Percentiles rank a stretch among this genome's conserved stretches.
These are phyloP conservation scores for Amanita fuliginea DNA, from an alignment of 768 basidiomycete genomes.

Conservation along the genomic window DNA sequence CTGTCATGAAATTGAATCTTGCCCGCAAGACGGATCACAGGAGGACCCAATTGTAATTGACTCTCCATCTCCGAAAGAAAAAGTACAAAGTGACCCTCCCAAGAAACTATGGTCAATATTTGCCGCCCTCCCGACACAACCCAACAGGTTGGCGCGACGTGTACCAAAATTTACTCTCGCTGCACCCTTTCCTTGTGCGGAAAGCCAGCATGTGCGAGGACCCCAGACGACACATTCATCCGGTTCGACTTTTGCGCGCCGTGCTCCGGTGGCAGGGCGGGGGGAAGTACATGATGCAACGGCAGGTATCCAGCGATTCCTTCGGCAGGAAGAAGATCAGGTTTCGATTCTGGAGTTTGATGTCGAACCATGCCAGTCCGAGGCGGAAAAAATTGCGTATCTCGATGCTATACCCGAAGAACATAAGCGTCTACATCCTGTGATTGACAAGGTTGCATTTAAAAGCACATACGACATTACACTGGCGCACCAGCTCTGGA, in stretches of 20 bases:
- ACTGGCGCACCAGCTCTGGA: conserved; percentile 45
- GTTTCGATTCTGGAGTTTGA: background rate
- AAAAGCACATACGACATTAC: conserved; percentile 10
- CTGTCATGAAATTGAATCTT: background rate
- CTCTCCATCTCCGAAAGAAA: conserved; percentile 25
- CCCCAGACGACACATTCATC: conserved; percentile 30
- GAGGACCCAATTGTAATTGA: conserved; percentile 35
- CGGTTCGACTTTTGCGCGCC: background rate
- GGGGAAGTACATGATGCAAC: background rate
- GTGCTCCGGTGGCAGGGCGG: background rate
- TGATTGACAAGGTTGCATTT: conserved; percentile 29
- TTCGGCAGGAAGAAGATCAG: background rate
- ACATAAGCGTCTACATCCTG: conserved; percentile 34
- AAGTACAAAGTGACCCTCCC: conserved; percentile 10
- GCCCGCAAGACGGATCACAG: conserved; percentile 15
- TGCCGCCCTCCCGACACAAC: conserved; percentile 18
- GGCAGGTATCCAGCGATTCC: background rate
- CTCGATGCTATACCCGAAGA: conserved; percentile 19
- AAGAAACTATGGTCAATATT: conserved; percentile 37
- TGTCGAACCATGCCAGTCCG: background rate
- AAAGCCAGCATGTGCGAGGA: conserved; percentile 53
- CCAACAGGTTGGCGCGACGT: conserved; percentile 4
- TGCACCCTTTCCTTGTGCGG: conserved; percentile 37
- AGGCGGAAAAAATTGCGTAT: conserved; percentile 3
- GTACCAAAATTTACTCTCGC: conserved; percentile 7